Base-by-base conservation (phyloP, 2,329 filamentous ascomycete species). In the Plenodomus biglobosus region DNA sequence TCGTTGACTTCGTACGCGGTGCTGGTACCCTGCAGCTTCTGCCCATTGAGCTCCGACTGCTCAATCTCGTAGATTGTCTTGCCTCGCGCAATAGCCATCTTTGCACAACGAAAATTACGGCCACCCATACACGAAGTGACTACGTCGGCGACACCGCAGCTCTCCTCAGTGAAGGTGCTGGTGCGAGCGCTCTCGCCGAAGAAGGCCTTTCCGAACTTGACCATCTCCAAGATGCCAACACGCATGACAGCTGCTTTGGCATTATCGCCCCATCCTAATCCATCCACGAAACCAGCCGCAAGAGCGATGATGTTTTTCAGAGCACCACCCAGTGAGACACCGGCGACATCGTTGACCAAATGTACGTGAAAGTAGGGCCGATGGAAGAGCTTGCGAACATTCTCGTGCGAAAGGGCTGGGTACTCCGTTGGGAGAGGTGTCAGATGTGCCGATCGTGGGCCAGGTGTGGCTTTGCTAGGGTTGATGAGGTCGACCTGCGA, bases 211-310 rank as follows among this genome's bases (percentile, higher is more conserved):
- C 92, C 92, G 61, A 99, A 99, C 69, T 88, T 87, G 65, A 97
- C 90, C 87, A 96, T 96, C 76, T 99, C 94, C 62, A 96, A 81
- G 38, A 99, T 83, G 7, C 94, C 94, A 17, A 97, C 87, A 36
- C 94, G 88, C 90, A 99, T 97, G 52, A 99, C 86, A 38, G 94
- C 94, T n/a, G 94, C 91, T 78, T 99, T 97, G 58, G 92, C 92
- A 62, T 97, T 99, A 78, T 97, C 92, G 66, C 94, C 94, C 92
- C 94, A 99, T 58, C 92, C 92, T 53, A 92, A 84, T 30, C 94
- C 94, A 58, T 96, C 90, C 38, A 97, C 91, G 73, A 95, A 99
- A 48, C 94, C 94, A 24, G 94, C 92, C 4, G 91, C 92, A 16
- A 99, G 78, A 4, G 94, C 94, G 46, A 99, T 90, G 57, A 99